Evolutionary conservation across 2,329 filamentous ascomycete genomes (phyloP).

Genomic region (Passalora sequoiae): DNA sequence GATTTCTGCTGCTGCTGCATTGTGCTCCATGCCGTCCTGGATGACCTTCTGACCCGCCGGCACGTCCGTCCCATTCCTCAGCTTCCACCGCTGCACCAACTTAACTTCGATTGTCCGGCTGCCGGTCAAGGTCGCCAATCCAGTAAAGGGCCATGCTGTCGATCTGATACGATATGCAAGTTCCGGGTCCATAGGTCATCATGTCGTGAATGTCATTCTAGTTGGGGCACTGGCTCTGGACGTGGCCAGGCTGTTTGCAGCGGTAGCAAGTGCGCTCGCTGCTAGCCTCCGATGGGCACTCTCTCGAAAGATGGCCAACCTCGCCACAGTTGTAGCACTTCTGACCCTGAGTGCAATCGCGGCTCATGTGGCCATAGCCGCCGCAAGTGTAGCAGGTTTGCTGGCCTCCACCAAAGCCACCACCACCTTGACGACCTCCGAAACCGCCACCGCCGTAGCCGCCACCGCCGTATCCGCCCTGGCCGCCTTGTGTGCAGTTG

Average conservation of each 20-base stretch:
- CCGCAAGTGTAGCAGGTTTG: constrained; percentile 99
- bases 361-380: constrained; percentile 79
- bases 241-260: constrained; percentile 77
- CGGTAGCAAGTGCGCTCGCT: constrained; percentile 98
- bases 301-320: constrained; percentile 88
- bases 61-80: constrained; percentile 9
- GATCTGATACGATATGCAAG: constrained; percentile 22
- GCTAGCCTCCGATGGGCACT: constrained; percentile 88
- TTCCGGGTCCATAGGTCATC: constrained; percentile 20
- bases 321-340: constrained; percentile 99
- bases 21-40: constrained; percentile 8
- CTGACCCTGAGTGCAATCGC: constrained; percentile 97
- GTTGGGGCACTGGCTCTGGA: constrained; percentile 90
- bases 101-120: constrained; percentile 26
- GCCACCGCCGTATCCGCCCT: constrained; percentile 41
- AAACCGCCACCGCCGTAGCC: constrained; percentile 47
- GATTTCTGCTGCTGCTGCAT: constrained; percentile 2
- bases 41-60: constrained; percentile 13
- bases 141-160: constrained; percentile 28
- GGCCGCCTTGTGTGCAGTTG: constrained; percentile 67
- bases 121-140: constrained; percentile 29
- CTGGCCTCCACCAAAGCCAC: not conserved
- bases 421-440: constrained; percentile 43
- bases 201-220: constrained; percentile 41
- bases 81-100: constrained; percentile 16